Evolutionary conservation across 176 grass and related monocot genomes (phyloP).

Genomic region (Tillandsia leiboldiana): DNA sequence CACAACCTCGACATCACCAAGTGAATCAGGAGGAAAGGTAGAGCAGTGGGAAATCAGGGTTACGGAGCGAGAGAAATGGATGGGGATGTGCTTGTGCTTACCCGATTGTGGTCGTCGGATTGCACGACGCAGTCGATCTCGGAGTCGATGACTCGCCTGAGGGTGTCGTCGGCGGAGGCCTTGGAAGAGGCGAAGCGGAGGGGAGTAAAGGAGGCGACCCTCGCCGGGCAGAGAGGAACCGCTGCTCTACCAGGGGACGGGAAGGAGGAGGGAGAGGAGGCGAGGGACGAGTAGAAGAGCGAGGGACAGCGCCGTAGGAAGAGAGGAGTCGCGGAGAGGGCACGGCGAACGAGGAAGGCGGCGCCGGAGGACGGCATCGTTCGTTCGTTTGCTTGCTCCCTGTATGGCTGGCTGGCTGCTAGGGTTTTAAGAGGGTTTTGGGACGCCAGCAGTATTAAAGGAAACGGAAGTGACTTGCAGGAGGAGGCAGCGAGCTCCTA

Average conservation of each 20-base stretch:
- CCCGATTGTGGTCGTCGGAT: slow-evolving; percentile 21
- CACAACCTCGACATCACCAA: background rate
- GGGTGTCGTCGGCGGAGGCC: slow-evolving; percentile 42
- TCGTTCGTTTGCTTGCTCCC: background rate
- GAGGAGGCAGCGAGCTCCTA: too few relatives aligned
- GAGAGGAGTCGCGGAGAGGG: slow-evolving; percentile 6
- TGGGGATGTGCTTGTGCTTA: background rate
- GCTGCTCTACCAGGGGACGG: slow-evolving; percentile 1
- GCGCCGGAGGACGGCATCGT: slow-evolving; percentile 37
- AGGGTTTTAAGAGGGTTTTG: slow-evolving; percentile 8
- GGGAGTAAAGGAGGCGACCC: background rate
- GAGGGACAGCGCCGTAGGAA: background rate
- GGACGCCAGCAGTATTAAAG: background rate
- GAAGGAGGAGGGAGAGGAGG: slow-evolving; percentile 3
- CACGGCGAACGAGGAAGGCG: slow-evolving; percentile 37
- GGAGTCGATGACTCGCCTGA: slow-evolving; percentile 50
- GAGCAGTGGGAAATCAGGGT: background rate
- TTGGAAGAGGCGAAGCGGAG: slow-evolving; percentile 42
- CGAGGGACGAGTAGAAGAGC: slow-evolving; percentile 11
- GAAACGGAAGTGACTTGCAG: too few relatives aligned
- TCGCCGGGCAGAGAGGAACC: background rate
- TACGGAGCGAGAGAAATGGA: background rate
- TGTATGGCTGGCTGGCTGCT: slow-evolving; percentile 8
- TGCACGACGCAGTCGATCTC: slow-evolving; percentile 47
- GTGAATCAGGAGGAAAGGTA: background rate